phyloP scores from a whole-genome alignment of 495 filamentous ascomycete genomes.

The Aspergillus ostianus region DNA sequence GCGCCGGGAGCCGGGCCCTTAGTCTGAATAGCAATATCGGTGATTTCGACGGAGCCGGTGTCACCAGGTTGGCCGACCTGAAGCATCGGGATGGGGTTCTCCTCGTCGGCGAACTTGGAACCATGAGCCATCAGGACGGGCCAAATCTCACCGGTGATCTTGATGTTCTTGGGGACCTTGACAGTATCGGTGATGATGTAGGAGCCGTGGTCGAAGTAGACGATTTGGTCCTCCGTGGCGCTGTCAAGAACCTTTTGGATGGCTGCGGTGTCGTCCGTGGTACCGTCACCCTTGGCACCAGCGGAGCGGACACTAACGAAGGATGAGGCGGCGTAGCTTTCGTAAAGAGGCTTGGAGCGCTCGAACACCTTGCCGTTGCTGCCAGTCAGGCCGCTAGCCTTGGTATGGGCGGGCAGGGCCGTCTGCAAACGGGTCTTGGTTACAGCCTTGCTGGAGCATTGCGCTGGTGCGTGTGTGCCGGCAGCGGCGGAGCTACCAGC shows the following conservation, averaged over 20 bases:
- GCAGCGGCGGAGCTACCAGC: conserved; percentile 4
- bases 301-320: conserved; percentile 71
- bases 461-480: conserved; percentile 20
- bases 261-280: conserved; percentile 56
- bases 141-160: conserved; percentile 89
- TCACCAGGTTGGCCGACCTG: conserved; percentile 80
- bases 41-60: conserved; percentile 75
- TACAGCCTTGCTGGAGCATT: conserved; percentile 33
- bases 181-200: conserved; percentile 85
- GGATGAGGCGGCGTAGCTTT: conserved; percentile 39
- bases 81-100: conserved; percentile 61
- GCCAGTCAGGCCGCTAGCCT: conserved; percentile 37
- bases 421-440: conserved; percentile 41
- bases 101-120: conserved; percentile 63
- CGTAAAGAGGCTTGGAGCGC: conserved; percentile 67
- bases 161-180: conserved; percentile 62
- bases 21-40: conserved; percentile 62
- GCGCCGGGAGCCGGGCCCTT: conserved; percentile 78
- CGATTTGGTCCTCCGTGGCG: conserved; percentile 57
- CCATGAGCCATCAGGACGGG: conserved; percentile 84
- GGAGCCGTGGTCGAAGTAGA: conserved; percentile 90
- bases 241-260: conserved; percentile 72
- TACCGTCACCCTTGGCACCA: conserved; percentile 78
- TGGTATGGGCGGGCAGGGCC: conserved; percentile 31
- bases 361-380: conserved; percentile 57